Conservation (phyloP, 2,329 filamentous ascomycete species). For the Acrodontium crateriforme region DNA sequence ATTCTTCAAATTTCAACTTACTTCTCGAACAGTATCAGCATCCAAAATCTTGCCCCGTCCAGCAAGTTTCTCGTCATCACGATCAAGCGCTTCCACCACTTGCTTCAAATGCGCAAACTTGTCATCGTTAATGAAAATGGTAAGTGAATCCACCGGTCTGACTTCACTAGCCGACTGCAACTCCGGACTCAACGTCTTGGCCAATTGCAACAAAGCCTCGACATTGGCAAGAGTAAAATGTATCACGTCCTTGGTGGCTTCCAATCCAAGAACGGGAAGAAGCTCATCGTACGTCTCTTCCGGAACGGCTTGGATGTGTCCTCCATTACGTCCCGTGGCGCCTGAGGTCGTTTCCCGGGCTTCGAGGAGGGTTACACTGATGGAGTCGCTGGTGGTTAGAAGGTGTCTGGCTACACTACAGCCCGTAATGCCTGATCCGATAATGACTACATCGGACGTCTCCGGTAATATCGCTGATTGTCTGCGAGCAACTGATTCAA, state of each 20-base stretch:
- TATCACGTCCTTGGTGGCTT: slow-evolving; percentile 4
- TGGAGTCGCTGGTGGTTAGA: slow-evolving; percentile 8
- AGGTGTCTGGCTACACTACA: slow-evolving; percentile 9
- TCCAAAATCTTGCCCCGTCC: too few relatives aligned
- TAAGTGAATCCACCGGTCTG: slow-evolving; percentile 5
- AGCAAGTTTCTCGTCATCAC: too few relatives aligned
- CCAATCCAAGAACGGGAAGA: slow-evolving; percentile 3
- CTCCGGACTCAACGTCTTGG: slow-evolving; percentile 1
- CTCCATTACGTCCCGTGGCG: slow-evolving; percentile 49
- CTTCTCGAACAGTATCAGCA: too few relatives aligned
- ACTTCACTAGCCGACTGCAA: slow-evolving; percentile 3
- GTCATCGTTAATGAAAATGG: slow-evolving; percentile 3
- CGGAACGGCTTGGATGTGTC: slow-evolving; percentile 14
- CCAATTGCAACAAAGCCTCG: slow-evolving; percentile 3
- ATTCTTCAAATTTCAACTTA: too few relatives aligned
- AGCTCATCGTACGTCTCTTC: slow-evolving; percentile 3
- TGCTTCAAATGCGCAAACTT: slow-evolving; percentile 1
- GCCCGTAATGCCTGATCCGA: slow-evolving; percentile 10
- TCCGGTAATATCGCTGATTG: slow-evolving; percentile 3
- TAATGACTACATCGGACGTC: slow-evolving; percentile 8
- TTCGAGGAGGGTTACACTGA: slow-evolving; percentile 54
- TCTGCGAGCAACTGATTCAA: slow-evolving; percentile 1
- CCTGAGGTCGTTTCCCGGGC: slow-evolving; percentile 64
- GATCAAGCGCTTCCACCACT: slow-evolving; percentile 1
- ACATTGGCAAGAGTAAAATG: slow-evolving; percentile 5